phyloP scores from a whole-genome alignment of 1,284 basidiomycete species.

The Tilletia walkeri region DNA sequence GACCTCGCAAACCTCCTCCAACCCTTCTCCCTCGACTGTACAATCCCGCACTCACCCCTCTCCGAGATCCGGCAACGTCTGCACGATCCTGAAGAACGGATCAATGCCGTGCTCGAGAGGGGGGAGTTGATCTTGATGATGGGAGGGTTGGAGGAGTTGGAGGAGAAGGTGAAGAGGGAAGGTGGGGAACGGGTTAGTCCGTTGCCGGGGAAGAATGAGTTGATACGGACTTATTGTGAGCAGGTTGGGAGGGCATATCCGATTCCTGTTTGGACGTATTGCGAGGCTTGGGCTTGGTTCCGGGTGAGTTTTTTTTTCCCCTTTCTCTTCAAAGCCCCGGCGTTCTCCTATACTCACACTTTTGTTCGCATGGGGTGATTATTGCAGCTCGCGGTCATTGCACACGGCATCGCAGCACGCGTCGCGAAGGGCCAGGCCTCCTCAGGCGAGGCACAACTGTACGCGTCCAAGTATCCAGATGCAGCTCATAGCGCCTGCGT shows the following conservation, averaged over 20 bases:
- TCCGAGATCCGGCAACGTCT: constrained; percentile 15
- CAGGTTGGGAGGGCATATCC: constrained; percentile 68
- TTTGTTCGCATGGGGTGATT: too few relatives aligned
- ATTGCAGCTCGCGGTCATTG: constrained; percentile 70
- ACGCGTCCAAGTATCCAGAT: constrained; percentile 39
- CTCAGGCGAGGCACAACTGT: constrained; percentile 63
- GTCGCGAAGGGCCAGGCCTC: constrained; percentile 80
- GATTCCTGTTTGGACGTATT: constrained; percentile 71
- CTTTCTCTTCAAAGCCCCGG: neutral
- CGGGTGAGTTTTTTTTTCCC: constrained; percentile 62
- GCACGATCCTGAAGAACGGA: constrained; percentile 24
- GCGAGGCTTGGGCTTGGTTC: constrained; percentile 82
- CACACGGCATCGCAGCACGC: constrained; percentile 89
- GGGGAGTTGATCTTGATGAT: constrained; percentile 36
- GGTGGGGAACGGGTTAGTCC: constrained; percentile 52
- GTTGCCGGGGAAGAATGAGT: constrained; percentile 65
- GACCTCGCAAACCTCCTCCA: constrained; percentile 86
- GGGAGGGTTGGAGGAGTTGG: constrained; percentile 57
- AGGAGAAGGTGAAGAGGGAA: constrained; percentile 4
- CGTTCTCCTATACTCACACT: neutral
- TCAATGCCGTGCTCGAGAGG: constrained; percentile 8
- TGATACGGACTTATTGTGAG: constrained; percentile 74
- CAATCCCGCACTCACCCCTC: neutral
- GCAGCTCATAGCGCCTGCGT: neutral
- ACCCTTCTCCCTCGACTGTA: constrained; percentile 58